phyloP scores from a whole-genome alignment of 2,329 filamentous ascomycete genomes.

The Trichoderma sp. region DNA sequence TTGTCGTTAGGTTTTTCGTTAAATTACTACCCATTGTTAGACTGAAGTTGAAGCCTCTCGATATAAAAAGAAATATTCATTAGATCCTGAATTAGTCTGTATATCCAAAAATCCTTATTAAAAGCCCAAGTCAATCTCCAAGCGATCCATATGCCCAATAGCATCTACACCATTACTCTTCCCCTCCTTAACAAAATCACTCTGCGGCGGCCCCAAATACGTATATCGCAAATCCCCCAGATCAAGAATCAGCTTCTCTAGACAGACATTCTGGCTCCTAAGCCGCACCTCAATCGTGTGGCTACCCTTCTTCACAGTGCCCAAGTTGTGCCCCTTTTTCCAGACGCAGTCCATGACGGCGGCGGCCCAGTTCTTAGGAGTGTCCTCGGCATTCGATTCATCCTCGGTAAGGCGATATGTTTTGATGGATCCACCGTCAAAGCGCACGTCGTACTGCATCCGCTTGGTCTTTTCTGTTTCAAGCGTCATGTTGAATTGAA shows the following conservation, averaged over 20 bases:
- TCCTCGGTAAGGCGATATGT: constrained; percentile 38
- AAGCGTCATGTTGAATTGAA: constrained; percentile 45
- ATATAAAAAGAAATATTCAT: not conserved
- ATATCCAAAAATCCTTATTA: not conserved
- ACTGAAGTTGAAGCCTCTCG: not conserved
- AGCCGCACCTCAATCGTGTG: constrained; percentile 37
- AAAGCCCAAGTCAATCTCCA: constrained; percentile 25
- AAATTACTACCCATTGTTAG: not conserved
- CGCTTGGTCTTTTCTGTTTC: constrained; percentile 53
- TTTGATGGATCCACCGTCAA: constrained; percentile 45
- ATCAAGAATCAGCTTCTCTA: constrained; percentile 43
- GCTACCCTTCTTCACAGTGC: constrained; percentile 30
- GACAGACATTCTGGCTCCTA: constrained; percentile 39
- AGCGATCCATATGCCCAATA: constrained; percentile 17
- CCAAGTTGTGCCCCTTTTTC: constrained; percentile 43
- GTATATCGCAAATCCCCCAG: constrained; percentile 37
- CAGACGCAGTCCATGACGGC: constrained; percentile 54
- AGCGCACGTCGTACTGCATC: constrained; percentile 52
- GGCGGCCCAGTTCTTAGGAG: constrained; percentile 50
- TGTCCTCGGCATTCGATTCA: constrained; percentile 37
- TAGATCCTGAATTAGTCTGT: not conserved
- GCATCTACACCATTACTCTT: not conserved
- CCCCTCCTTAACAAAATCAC: constrained; percentile 29
- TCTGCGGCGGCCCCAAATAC: constrained; percentile 42
- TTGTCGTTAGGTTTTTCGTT: not conserved